Conservation (phyloP, 2,329 filamentous ascomycete genomes). For the Penicillium digitatum region DNA sequence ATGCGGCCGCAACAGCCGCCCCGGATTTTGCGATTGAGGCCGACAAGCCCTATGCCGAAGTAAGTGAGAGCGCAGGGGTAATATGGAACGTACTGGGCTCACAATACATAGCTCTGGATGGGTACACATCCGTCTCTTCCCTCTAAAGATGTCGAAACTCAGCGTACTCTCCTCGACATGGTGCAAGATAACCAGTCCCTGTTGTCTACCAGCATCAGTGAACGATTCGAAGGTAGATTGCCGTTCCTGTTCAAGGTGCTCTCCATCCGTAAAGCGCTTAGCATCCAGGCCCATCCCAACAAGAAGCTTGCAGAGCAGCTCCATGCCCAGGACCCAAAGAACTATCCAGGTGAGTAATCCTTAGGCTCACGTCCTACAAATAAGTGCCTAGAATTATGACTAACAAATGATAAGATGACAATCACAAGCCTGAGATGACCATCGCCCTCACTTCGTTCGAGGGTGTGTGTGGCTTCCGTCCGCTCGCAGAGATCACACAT, state of each 20-base stretch:
- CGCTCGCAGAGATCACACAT: slow-evolving; percentile 77
- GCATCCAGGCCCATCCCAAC: slow-evolving; percentile 95
- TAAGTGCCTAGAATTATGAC: background rate
- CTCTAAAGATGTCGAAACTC: slow-evolving; percentile 80
- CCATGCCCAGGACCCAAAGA: slow-evolving; percentile 79
- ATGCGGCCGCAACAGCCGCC: slow-evolving; percentile 77
- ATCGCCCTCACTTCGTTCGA: slow-evolving; percentile 96
- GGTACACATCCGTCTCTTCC: slow-evolving; percentile 95
- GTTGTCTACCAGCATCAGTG: slow-evolving; percentile 67
- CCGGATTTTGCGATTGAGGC: slow-evolving; percentile 71
- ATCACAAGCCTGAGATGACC: slow-evolving; percentile 99
- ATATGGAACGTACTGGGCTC: background rate
- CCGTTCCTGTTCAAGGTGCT: slow-evolving; percentile 98
- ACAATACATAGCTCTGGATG: slow-evolving; percentile 79
- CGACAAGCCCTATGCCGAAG: slow-evolving; percentile 93
- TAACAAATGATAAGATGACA: slow-evolving; percentile 67
- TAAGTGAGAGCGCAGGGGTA: slow-evolving; percentile 30
- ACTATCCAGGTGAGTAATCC: slow-evolving; percentile 66
- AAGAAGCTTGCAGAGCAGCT: slow-evolving; percentile 89
- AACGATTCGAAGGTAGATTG: slow-evolving; percentile 74
- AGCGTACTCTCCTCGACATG: slow-evolving; percentile 80
- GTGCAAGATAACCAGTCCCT: slow-evolving; percentile 82
- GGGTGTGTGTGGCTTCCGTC: slow-evolving; percentile 91
- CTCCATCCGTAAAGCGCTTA: slow-evolving; percentile 90
- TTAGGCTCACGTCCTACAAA: too few relatives aligned